Conservation (phyloP, 1,139 yeast species). For the Neolecta irregularis region DNA sequence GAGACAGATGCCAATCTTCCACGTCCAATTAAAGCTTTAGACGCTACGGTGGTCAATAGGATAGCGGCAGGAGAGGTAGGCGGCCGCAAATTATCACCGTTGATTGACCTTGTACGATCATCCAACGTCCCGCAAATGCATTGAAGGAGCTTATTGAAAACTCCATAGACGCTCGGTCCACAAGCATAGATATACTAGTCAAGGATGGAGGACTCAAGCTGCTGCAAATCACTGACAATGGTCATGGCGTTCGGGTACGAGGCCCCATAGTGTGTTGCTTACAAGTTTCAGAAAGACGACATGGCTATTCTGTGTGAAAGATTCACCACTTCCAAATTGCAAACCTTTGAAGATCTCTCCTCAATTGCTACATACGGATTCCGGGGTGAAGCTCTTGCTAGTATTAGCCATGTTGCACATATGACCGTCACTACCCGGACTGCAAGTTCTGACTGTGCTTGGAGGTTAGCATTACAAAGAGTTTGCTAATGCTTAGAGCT, state of each 20-base stretch:
- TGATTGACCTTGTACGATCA: slow-evolving; percentile 30
- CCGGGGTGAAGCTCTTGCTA: slow-evolving; percentile 68
- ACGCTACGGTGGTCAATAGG: slow-evolving; percentile 57
- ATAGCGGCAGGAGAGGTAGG: slow-evolving; percentile 82
- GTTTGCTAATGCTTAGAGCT: slow-evolving; percentile 22
- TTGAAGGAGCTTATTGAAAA: slow-evolving; percentile 66
- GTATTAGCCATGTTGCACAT: slow-evolving; percentile 46
- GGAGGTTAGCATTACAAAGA: slow-evolving; percentile 19
- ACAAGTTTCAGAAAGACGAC: slow-evolving; percentile 35
- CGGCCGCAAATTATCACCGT: not conserved
- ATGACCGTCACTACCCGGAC: slow-evolving; percentile 70
- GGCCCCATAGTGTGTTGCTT: not conserved
- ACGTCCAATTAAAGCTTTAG: slow-evolving; percentile 30
- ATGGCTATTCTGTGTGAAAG: slow-evolving; percentile 45
- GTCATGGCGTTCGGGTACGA: slow-evolving; percentile 43
- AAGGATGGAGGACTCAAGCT: slow-evolving; percentile 51
- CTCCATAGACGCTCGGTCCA: slow-evolving; percentile 59
- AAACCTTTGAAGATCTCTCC: slow-evolving; percentile 36
- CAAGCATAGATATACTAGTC: slow-evolving; percentile 43
- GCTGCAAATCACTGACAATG: slow-evolving; percentile 59
- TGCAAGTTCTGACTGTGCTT: slow-evolving; percentile 45
- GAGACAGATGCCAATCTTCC: slow-evolving; percentile 2
- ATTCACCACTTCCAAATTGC: slow-evolving; percentile 58
- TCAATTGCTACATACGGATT: slow-evolving; percentile 51
- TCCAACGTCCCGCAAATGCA: slow-evolving; percentile 82